A percentile compares a stretch with the other conserved stretches of the same genome.
phyloP scores from a whole-genome alignment of 345 rosid genomes.

The Eucalyptus cloeziana region DNA sequence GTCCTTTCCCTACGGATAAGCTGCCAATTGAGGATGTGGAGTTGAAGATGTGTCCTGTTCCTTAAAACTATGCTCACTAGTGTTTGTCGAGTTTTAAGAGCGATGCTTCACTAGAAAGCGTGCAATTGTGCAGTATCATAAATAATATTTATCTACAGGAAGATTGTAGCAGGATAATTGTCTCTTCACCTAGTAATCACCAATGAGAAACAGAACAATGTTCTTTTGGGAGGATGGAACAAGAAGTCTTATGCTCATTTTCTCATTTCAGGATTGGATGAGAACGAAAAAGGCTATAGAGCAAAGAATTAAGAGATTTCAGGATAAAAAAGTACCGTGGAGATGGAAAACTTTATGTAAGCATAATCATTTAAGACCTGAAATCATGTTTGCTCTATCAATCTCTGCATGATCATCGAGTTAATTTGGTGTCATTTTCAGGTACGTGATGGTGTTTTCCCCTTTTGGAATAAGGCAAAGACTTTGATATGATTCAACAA shows the following conservation, averaged over 20 bases:
- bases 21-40: slow-evolving; percentile 51
- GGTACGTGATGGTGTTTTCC: not conserved
- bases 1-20: slow-evolving; percentile 42
- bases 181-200: not conserved
- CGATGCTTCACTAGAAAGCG: not conserved
- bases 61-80: not conserved
- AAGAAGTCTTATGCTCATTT: not conserved
- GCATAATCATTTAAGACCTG: not conserved
- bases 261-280: not conserved
- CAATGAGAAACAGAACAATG: not conserved
- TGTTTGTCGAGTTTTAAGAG: not conserved
- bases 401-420: not conserved
- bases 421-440: not conserved
- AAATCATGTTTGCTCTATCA: not conserved
- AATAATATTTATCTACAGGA: not conserved
- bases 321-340: not conserved
- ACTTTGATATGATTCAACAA: not conserved
- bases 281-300: not conserved
- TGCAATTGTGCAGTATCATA: not conserved
- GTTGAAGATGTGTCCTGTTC: slow-evolving; percentile 26
- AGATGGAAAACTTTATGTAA: not conserved
- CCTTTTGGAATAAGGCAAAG: not conserved
- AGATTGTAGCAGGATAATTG: not conserved
- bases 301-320: not conserved
- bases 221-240: not conserved